phyloP scores from a whole-genome alignment of 208 protist genomes.

The Leishmania braziliensis region DNA sequence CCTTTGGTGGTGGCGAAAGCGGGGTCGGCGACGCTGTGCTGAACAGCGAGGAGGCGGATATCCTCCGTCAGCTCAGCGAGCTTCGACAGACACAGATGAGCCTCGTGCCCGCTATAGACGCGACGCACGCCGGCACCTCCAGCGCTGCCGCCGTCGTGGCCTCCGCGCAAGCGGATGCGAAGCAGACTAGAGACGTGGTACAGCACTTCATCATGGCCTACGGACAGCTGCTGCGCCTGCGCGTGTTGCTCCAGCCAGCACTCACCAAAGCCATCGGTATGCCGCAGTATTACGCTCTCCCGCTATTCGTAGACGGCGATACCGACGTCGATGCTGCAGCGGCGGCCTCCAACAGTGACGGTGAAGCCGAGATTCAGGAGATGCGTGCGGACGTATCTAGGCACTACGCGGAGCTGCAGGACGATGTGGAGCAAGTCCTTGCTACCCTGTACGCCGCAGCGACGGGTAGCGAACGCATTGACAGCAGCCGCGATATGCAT shows the following conservation, averaged over 20 bases:
- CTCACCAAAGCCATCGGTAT: slow-evolving; percentile 61
- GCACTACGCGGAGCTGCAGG: slow-evolving; percentile 39
- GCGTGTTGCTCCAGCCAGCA: slow-evolving; percentile 74
- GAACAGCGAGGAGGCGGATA: slow-evolving; percentile 33
- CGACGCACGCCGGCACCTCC: background rate
- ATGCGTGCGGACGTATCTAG: slow-evolving; percentile 15
- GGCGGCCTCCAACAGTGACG: slow-evolving; percentile 5
- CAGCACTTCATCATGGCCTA: slow-evolving; percentile 75
- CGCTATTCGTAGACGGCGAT: slow-evolving; percentile 41
- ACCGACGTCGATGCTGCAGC: slow-evolving; percentile 22
- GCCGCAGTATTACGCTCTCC: slow-evolving; percentile 83
- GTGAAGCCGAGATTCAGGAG: slow-evolving; percentile 27
- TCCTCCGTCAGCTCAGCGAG: slow-evolving; percentile 37
- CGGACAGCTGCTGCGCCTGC: slow-evolving; percentile 69
- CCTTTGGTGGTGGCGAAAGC: slow-evolving; percentile 26
- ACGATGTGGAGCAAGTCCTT: slow-evolving; percentile 27
- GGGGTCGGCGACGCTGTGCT: slow-evolving; percentile 13
- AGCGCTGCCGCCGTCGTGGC: background rate
- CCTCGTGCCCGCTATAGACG: slow-evolving; percentile 12
- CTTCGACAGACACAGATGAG: slow-evolving; percentile 35
- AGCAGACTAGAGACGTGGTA: slow-evolving; percentile 47
- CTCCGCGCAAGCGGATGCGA: slow-evolving; percentile 13
- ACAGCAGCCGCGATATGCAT: background rate
- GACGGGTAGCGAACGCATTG: background rate
- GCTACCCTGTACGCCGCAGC: slow-evolving; percentile 30